Evolutionary conservation across 2,329 filamentous ascomycete genomes (phyloP).

Genomic region (Colletotrichum higginsianum): DNA sequence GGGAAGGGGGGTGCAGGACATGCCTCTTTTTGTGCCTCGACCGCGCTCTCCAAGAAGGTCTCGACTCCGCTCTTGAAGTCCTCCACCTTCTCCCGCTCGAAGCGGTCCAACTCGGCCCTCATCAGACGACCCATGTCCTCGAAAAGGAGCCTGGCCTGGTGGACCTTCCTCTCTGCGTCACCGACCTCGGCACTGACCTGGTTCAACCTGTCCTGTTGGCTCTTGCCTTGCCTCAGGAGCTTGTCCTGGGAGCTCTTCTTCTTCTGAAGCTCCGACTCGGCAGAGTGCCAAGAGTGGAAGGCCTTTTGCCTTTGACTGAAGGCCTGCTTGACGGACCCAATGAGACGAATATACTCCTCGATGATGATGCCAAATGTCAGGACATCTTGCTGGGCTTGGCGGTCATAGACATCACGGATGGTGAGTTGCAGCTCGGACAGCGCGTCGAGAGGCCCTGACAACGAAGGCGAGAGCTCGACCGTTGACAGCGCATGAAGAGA

Average conservation of each 20-base stretch:
- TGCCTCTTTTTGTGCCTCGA: constrained; percentile 99
- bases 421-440: constrained; percentile 94
- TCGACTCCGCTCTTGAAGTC: constrained; percentile 99
- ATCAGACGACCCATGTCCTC: constrained; percentile 98
- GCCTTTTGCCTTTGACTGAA: constrained; percentile 95
- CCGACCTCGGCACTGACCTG: constrained; percentile 93
- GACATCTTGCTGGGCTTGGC: constrained; percentile 96
- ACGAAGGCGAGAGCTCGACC: constrained; percentile 89
- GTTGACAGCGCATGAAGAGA: constrained; percentile 93
- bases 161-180: constrained; percentile 94
- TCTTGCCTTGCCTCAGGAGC: constrained; percentile 92
- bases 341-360: constrained; percentile 97
- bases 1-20: constrained; percentile 46
- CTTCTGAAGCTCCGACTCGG: constrained; percentile 92
- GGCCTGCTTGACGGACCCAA: constrained; percentile 93
- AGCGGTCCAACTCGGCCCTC: constrained; percentile 90
- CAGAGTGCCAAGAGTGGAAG: constrained; percentile 93
- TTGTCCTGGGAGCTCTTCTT: constrained; percentile 93
- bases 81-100: constrained; percentile 97
- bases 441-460: constrained; percentile 91
- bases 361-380: constrained; percentile 97
- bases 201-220: constrained; percentile 94
- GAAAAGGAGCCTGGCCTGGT: constrained; percentile 90
- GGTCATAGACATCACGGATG: constrained; percentile 94
- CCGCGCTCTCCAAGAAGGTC: constrained; percentile 95